Evolutionary conservation across 495 filamentous ascomycete genomes (phyloP), one percentile per base, ranked within the genome.

Genomic region (Echria macrotheca): DNA sequence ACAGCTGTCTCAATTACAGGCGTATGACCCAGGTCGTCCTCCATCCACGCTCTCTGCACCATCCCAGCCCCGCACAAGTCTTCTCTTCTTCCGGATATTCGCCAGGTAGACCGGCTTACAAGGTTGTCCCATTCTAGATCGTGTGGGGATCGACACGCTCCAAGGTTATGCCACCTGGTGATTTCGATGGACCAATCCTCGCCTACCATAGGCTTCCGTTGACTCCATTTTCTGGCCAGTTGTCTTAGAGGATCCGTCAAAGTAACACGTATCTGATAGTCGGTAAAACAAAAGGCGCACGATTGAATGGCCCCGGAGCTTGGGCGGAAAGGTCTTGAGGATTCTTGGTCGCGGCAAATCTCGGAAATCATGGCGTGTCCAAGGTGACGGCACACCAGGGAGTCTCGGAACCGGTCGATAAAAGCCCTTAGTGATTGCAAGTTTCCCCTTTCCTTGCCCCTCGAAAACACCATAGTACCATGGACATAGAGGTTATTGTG

Each of bases 161-260:
- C 43, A 32, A 45, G 43, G 4, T 33, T 45, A 14, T 45, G 43
- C 43, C 43, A 45, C 43, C 43, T 15, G 43, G 8, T 28, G 26
- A 45, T 17, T 22, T 45, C 8, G 28, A 45, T 45, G 28, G 9
- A 4, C 43, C 43, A 45, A 19, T 45, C 19, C 37, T 40, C 19
- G 15, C 23, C 19, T 23, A 21, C 19, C 4, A 23, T 28, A 19
- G 40, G 40, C 21, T 44, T 3, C 21, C 21, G 4, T 25, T 25
- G 23, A 3, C 21, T 7, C 8, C 5, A 37, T 14, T 15, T 23
- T 19, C 5, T 3, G 10, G 5, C 18, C 37, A 19, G 9, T 14
- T 18, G 10, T 33, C 15, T 12, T 33, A 28, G 43, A n/a, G 14
- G 15, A 19, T 22, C 15, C 43, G 15, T 3, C 17, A 22, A 17